Evolutionary conservation across 495 filamentous ascomycete genomes (phyloP).

Genomic region (Friedmanniomyces endolithicus): DNA sequence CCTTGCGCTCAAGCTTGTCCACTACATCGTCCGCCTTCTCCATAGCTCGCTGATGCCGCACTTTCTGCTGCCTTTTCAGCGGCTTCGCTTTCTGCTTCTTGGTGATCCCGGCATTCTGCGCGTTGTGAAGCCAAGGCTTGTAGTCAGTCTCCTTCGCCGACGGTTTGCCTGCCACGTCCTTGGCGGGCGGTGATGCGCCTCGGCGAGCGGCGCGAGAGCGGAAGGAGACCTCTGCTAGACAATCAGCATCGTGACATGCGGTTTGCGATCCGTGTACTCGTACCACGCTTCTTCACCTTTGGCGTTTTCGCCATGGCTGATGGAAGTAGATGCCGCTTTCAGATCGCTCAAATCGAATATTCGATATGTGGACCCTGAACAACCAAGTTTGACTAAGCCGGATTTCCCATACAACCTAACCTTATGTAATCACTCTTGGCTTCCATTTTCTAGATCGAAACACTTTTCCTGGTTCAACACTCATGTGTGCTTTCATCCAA

Average conservation of each 20-base stretch:
- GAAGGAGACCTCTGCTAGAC: constrained; percentile 9
- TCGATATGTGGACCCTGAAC: too few relatives aligned
- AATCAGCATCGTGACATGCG: neutral
- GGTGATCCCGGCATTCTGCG: constrained; percentile 50
- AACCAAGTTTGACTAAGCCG: too few relatives aligned
- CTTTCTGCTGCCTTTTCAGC: constrained; percentile 50
- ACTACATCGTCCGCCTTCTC: constrained; percentile 59
- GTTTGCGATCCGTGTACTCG: neutral
- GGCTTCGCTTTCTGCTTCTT: constrained; percentile 50
- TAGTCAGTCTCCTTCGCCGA: constrained; percentile 42
- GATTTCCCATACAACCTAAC: too few relatives aligned
- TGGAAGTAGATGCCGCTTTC: neutral
- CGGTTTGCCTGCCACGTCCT: constrained; percentile 46
- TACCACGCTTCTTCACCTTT: constrained; percentile 24
- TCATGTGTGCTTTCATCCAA: neutral
- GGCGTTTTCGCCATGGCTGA: constrained; percentile 29
- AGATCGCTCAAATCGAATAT: neutral
- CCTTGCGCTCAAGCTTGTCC: constrained; percentile 58
- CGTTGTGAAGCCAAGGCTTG: constrained; percentile 53
- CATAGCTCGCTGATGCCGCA: constrained; percentile 56
- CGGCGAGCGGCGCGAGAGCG: constrained; percentile 21
- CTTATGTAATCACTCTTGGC: neutral
- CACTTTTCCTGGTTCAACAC: neutral
- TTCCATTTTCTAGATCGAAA: neutral
- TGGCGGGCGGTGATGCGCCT: constrained; percentile 14